Percentiles rank a stretch among this genome's conserved stretches.
phyloP scores from a whole-genome alignment of 805 yeast species.

The Cyberlindnera galapagoensis region DNA sequence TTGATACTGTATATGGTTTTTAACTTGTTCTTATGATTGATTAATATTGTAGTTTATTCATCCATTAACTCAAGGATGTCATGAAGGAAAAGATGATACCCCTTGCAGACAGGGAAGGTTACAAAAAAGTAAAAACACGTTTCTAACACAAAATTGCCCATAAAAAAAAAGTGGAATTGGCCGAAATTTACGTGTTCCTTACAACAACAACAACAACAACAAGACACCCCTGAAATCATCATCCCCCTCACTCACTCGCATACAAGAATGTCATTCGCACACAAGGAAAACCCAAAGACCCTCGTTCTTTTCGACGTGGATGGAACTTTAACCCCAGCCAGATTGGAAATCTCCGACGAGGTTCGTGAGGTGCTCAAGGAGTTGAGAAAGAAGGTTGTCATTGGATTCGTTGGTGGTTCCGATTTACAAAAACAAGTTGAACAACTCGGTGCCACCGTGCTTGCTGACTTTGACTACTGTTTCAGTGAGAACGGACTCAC shows the following conservation, averaged over 20 bases:
- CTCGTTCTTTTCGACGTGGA: conserved; percentile 95
- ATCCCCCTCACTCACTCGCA: not conserved
- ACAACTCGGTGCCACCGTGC: conserved; percentile 80
- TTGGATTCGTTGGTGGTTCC: conserved; percentile 98
- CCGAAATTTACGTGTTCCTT: too few species aligned
- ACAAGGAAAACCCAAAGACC: conserved; percentile 78
- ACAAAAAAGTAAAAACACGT: too few species aligned
- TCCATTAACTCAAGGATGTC: too few species aligned
- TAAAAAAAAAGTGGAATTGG: not conserved
- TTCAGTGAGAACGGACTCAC: conserved; percentile 97
- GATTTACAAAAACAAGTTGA: conserved; percentile 92
- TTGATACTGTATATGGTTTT: too few species aligned
- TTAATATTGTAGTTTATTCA: too few species aligned
- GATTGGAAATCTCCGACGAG: conserved; percentile 71
- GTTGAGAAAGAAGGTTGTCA: conserved; percentile 84
- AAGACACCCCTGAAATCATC: not conserved
- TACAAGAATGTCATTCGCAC: conserved; percentile 48
- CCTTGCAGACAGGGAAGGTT: too few species aligned
- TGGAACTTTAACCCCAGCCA: conserved; percentile 97
- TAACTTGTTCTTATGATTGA: too few species aligned
- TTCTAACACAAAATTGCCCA: not conserved
- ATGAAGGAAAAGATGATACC: too few species aligned
- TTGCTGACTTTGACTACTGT: conserved; percentile 86
- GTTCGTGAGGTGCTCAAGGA: conserved; percentile 63
- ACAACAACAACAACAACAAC: not conserved